These are phyloP conservation scores for Podila verticillata DNA, from an alignment of 192 early-diverging fungal genomes.

Conservation along the genomic window DNA sequence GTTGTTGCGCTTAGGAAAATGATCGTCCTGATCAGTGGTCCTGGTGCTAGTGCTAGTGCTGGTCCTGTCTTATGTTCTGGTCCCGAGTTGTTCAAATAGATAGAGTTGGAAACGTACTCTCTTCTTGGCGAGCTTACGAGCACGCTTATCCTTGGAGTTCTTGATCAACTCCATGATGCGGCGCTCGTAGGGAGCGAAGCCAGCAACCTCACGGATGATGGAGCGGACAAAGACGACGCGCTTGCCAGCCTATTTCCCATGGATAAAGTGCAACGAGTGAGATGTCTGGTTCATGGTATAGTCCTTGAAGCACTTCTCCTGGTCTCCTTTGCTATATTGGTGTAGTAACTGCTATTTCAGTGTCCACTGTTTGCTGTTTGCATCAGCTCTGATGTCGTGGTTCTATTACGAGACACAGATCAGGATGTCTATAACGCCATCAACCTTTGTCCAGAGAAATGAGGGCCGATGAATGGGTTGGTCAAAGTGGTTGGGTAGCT, in stretches of 20 bases:
- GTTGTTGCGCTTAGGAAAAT: too few species aligned
- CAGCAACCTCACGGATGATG: conserved; percentile 96
- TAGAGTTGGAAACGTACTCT: conserved; percentile 62
- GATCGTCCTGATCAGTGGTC: too few species aligned
- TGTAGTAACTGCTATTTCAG: too few species aligned
- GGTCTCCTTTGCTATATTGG: too few species aligned
- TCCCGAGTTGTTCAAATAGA: background rate
- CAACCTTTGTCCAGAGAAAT: background rate
- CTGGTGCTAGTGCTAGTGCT: too few species aligned
- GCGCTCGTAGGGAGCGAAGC: conserved; percentile 98
- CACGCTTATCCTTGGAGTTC: conserved; percentile 99
- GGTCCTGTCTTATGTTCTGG: background rate
- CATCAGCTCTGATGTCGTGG: too few species aligned
- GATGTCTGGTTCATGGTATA: too few species aligned
- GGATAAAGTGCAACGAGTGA: background rate
- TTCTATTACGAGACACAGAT: too few species aligned
- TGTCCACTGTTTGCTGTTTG: too few species aligned
- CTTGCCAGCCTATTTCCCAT: conserved; percentile 54
- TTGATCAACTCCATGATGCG: conserved; percentile 99
- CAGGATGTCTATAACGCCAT: background rate
- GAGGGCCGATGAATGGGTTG: background rate
- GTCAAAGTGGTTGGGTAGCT: background rate
- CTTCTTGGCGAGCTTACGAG: conserved; percentile 98
- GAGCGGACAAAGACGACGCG: conserved; percentile 92
- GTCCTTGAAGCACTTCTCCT: too few species aligned